Conservation (phyloP, 768 basidiomycete genomes). For the Termitomyces sp. region DNA sequence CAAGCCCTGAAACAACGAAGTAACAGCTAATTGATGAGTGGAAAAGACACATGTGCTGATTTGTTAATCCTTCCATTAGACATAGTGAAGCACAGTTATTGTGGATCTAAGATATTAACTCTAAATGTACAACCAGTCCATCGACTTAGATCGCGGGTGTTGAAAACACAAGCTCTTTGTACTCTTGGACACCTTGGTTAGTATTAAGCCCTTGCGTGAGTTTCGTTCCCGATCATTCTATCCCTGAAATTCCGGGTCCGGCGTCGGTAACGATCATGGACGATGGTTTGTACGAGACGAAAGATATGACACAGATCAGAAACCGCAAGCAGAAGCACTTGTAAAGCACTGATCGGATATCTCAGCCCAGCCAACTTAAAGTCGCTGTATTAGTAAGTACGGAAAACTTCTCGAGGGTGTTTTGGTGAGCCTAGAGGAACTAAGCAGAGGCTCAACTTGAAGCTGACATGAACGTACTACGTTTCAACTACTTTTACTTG, state of each 20-base stretch:
- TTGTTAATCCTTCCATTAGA: neutral
- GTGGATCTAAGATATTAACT: slow-evolving; percentile 1
- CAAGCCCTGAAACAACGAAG: slow-evolving; percentile 63
- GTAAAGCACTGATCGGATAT: no score
- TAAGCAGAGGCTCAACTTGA: no score
- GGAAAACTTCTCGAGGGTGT: no score
- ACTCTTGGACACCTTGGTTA: neutral
- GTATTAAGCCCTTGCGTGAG: neutral
- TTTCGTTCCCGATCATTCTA: neutral
- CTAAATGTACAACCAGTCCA: neutral
- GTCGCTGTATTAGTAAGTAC: no score
- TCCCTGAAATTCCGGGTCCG: neutral
- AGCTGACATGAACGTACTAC: no score
- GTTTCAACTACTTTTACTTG: no score
- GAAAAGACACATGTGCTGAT: slow-evolving; percentile 1
- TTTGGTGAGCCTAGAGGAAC: no score
- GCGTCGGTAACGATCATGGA: no score
- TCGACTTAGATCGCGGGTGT: neutral
- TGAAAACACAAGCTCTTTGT: neutral
- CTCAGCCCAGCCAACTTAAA: no score
- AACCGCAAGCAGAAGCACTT: no score
- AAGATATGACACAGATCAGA: no score
- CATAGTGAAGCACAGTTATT: neutral
- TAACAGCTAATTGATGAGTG: slow-evolving; percentile 10
- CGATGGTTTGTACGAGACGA: no score